Percentiles rank a stretch among this genome's conserved stretches.
phyloP scores from a whole-genome alignment of 2,329 filamentous ascomycete genomes.

The Immersiporthe knoxdaviesiana region DNA sequence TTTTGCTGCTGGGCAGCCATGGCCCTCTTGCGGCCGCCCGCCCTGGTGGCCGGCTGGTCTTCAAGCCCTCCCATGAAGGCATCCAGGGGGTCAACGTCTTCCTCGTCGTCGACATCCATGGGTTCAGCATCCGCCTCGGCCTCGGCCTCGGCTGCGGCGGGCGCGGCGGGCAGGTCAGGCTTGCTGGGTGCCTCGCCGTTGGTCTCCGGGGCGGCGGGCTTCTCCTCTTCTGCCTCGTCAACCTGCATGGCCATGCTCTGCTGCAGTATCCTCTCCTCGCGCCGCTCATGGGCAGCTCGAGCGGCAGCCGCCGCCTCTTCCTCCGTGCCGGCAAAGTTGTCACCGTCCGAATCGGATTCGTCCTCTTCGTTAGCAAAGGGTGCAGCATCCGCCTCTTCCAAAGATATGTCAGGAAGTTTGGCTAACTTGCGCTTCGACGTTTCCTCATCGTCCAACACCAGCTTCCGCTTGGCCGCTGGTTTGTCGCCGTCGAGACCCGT shows the following conservation, averaged over 20 bases:
- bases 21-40: constrained; percentile 39
- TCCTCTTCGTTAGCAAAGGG: constrained; percentile 63
- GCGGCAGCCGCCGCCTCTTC: constrained; percentile 87
- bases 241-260: constrained; percentile 53
- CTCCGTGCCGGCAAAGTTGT: constrained; percentile 79
- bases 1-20: constrained; percentile 57
- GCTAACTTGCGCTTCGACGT: constrained; percentile 85
- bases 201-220: constrained; percentile 26
- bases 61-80: constrained; percentile 87
- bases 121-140: constrained; percentile 40
- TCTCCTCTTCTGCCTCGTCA: constrained; percentile 39
- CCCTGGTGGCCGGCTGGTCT: constrained; percentile 47
- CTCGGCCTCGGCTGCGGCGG: constrained; percentile 11
- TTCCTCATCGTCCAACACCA: constrained; percentile 89
- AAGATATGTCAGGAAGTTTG: constrained; percentile 78
- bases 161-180: constrained; percentile 20
- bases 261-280: constrained; percentile 67
- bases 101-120: constrained; percentile 72
- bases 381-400: constrained; percentile 64
- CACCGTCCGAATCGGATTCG: constrained; percentile 70
- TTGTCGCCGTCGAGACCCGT: constrained; percentile 67
- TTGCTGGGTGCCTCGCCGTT: constrained; percentile 33
- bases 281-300: constrained; percentile 81
- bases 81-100: constrained; percentile 85
- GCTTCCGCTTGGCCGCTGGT: constrained; percentile 68